These are phyloP conservation scores for Chamaecrista fasciculata DNA, from an alignment of 306 rosid genomes.

Conservation along the genomic window DNA sequence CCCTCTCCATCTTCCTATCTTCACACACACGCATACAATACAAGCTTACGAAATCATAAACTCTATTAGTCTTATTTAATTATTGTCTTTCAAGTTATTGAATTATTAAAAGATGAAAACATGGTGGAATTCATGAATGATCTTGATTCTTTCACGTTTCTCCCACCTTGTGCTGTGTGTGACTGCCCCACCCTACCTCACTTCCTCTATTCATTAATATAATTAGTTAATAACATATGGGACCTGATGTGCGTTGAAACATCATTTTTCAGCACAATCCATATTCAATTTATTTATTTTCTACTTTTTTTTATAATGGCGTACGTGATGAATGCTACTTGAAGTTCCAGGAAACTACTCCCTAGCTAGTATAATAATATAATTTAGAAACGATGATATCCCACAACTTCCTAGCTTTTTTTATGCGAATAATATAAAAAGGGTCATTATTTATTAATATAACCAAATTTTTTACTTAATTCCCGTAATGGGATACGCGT, in stretches of 20 bases:
- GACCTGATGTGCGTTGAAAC: neutral
- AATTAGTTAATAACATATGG: constrained; percentile 3
- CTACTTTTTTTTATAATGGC: neutral
- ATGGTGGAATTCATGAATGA: constrained; percentile 10
- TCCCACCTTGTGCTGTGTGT: constrained; percentile 9
- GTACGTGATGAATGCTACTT: neutral
- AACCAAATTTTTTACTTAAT: no score
- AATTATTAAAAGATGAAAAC: neutral
- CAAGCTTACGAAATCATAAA: neutral
- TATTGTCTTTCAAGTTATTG: neutral
- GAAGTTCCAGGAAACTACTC: neutral
- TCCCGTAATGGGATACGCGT: no score
- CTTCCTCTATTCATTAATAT: neutral
- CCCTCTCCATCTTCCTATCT: neutral
- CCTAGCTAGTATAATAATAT: neutral
- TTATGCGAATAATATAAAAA: no score
- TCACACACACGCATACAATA: neutral
- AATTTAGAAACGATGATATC: neutral
- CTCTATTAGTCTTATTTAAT: neutral
- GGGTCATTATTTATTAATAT: no score
- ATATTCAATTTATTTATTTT: neutral
- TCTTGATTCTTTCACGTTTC: constrained; percentile 34
- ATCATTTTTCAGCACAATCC: constrained; percentile 2
- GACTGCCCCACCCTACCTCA: neutral
- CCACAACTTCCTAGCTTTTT: neutral